A percentile compares a stretch with the other conserved stretches of the same genome.
Conservation (phyloP, 1,284 basidiomycete species). For the Trichosporon ovoides region DNA sequence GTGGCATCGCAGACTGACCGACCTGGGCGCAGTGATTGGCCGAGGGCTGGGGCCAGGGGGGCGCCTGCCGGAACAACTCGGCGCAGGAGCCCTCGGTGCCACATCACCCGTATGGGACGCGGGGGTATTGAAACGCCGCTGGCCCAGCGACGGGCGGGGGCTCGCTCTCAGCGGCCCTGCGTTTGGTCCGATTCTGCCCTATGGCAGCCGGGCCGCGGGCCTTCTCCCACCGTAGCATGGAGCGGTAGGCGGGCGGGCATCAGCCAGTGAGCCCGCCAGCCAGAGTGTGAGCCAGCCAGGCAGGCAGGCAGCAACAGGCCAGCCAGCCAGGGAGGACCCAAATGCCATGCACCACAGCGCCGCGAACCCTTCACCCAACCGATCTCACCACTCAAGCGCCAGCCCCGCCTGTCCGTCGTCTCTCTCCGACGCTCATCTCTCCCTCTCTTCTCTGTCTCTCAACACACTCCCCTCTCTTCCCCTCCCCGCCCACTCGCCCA, state of each 20-base stretch:
- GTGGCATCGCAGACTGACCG: no score
- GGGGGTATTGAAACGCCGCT: background rate
- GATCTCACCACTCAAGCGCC: constrained; percentile 6
- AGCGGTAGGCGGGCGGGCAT: no score
- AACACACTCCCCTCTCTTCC: background rate
- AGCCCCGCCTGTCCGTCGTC: background rate
- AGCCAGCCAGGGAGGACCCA: no score
- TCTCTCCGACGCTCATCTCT: constrained; percentile 16
- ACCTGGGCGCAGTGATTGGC: no score
- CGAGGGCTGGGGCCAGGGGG: background rate
- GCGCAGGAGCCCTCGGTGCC: background rate
- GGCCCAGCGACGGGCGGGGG: background rate
- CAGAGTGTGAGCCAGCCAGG: background rate
- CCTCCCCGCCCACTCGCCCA: constrained; percentile 2
- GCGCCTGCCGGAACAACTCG: constrained; percentile 1
- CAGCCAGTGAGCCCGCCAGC: no score
- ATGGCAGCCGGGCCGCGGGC: constrained; percentile 1
- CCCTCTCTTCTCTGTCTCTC: constrained; percentile 6
- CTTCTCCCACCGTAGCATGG: background rate
- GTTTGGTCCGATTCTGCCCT: constrained; percentile 3
- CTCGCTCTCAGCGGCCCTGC: no score
- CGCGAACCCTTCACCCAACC: background rate
- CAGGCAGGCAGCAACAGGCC: background rate
- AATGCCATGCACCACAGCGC: background rate
- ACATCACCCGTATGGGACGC: background rate